These are phyloP conservation scores for Mucuna pruriens DNA, from an alignment of 306 rosid genomes.

Conservation along the genomic window DNA sequence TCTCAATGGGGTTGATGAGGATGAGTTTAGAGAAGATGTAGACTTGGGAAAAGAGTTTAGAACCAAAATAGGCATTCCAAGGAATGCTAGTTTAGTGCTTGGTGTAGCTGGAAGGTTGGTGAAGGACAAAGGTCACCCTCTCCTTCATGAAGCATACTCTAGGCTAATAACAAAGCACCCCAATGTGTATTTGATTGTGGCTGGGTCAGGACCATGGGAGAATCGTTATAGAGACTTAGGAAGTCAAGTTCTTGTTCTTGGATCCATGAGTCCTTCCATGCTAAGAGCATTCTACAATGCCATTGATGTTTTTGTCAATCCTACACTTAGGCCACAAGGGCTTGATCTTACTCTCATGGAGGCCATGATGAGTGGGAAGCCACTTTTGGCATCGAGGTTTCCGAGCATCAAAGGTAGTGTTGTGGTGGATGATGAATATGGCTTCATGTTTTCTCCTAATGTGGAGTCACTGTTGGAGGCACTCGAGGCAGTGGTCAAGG, in stretches of 20 bases:
- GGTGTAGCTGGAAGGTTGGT: slow-evolving; percentile 97
- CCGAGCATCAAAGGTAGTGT: slow-evolving; percentile 90
- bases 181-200: slow-evolving; percentile 71
- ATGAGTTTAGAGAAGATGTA: slow-evolving; percentile 57
- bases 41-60: slow-evolving; percentile 61
- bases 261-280: slow-evolving; percentile 78
- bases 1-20: slow-evolving; percentile 82
- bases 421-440: slow-evolving; percentile 79
- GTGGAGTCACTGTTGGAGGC: slow-evolving; percentile 76
- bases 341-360: slow-evolving; percentile 95
- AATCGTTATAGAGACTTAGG: slow-evolving; percentile 76
- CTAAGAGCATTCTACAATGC: slow-evolving; percentile 76
- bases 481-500: slow-evolving; percentile 62
- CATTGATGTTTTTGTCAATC: slow-evolving; percentile 84
- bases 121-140: slow-evolving; percentile 92
- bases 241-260: slow-evolving; percentile 72
- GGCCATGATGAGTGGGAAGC: slow-evolving; percentile 92
- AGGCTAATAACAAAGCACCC: slow-evolving; percentile 55
- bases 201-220: slow-evolving; percentile 97
- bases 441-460: slow-evolving; percentile 88
- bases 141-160: slow-evolving; percentile 83
- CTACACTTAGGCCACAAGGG: slow-evolving; percentile 92
- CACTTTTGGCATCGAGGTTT: slow-evolving; percentile 87
- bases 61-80: slow-evolving; percentile 64
- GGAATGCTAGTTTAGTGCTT: slow-evolving; percentile 70